A percentile compares a stretch with the other conserved stretches of the same genome.
phyloP scores from a whole-genome alignment of 257 asterid genomes.

The Salvia rosmarinus region DNA sequence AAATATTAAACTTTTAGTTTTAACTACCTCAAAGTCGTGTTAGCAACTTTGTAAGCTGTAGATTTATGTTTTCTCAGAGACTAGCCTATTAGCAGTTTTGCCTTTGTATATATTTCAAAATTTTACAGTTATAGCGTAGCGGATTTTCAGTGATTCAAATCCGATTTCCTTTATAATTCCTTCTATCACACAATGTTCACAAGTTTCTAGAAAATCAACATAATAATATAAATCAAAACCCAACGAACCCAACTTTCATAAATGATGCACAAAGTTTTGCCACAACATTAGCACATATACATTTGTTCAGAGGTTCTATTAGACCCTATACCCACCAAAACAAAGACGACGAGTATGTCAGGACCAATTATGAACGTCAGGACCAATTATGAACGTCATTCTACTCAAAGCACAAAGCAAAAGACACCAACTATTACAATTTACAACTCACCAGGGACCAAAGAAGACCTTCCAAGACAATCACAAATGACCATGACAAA shows the following conservation, averaged over 20 bases:
- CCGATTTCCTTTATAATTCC: neutral
- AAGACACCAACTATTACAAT: neutral
- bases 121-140: neutral
- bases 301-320: neutral
- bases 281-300: neutral
- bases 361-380: neutral
- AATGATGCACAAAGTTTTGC: neutral
- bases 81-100: neutral
- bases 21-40: neutral
- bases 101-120: neutral
- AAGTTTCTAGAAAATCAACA: neutral
- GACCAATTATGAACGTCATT: neutral
- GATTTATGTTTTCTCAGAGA: neutral
- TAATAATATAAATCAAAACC: neutral
- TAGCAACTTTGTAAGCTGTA: neutral
- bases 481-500: neutral
- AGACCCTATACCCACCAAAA: neutral
- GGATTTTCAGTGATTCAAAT: neutral
- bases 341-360: neutral
- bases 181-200: neutral
- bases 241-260: neutral
- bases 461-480: neutral
- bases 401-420: constrained; percentile 5
- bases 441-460: neutral
- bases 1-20: neutral